These are phyloP conservation scores for Aspergillus conjunctus DNA, from an alignment of 495 filamentous ascomycete species.

Conservation along the genomic window DNA sequence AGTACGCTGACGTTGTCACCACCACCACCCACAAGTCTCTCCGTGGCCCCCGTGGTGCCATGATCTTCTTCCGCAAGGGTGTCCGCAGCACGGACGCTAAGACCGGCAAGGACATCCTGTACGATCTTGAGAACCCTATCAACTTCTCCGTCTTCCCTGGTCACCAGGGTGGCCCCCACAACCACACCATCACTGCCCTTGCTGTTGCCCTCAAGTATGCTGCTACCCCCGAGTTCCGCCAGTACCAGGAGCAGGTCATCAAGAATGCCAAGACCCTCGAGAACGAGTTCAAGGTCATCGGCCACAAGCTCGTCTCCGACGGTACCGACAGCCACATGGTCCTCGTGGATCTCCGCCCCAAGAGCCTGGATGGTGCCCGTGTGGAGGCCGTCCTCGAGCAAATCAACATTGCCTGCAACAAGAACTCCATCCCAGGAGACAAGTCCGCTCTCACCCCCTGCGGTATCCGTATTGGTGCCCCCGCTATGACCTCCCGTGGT, in stretches of 20 bases:
- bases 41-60: conserved; percentile 95
- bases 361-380: conserved; percentile 62
- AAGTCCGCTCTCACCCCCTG: conserved; percentile 94
- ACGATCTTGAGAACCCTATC: conserved; percentile 94
- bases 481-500: conserved; percentile 94
- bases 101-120: conserved; percentile 84
- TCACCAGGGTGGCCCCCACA: conserved; percentile 98
- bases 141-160: conserved; percentile 99
- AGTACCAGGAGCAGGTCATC: conserved; percentile 91
- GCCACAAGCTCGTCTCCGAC: conserved; percentile 78
- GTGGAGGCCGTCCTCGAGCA: conserved; percentile 96
- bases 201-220: conserved; percentile 97
- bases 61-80: conserved; percentile 99
- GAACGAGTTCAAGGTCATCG: conserved; percentile 30
- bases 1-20: conserved; percentile 93
- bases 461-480: conserved; percentile 93
- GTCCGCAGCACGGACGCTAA: conserved; percentile 86
- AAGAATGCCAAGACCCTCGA: conserved; percentile 42
- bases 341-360: conserved; percentile 34
- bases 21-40: conserved; percentile 99
- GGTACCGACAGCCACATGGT: conserved; percentile 99
- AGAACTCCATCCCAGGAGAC: conserved; percentile 97
- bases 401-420: conserved; percentile 99
- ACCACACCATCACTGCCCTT: conserved; percentile 99
- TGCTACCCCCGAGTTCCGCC: conserved; percentile 88